These are phyloP conservation scores for Prunus persica DNA, from an alignment of 306 rosid genomes.

Conservation along the genomic window Prunus_persica_NCBIv2 NC_034009.1:44359001-44359500, in stretches of 20 bases:
- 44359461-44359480: not conserved
- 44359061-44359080: slow-evolving; percentile 29
- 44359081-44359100: slow-evolving; percentile 66
- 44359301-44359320: slow-evolving; percentile 42
- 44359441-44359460: not conserved
- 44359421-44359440: not conserved
- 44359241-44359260: slow-evolving; percentile 71
- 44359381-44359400: not conserved
- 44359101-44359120: slow-evolving; percentile 73
- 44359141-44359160: slow-evolving; percentile 38
- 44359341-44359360: slow-evolving; percentile 35
- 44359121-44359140: slow-evolving; percentile 36
- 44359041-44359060: slow-evolving; percentile 3
- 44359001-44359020: slow-evolving; percentile 14
- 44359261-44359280: slow-evolving; percentile 67
- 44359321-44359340: slow-evolving; percentile 40
- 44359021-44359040: slow-evolving; percentile 6
- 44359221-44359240: slow-evolving; percentile 59
- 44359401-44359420: not conserved
- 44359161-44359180: slow-evolving; percentile 41
- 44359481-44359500: not conserved
- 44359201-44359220: slow-evolving; percentile 61
- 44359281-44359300: slow-evolving; percentile 52
- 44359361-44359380: slow-evolving; percentile 19
- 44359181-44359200: slow-evolving; percentile 59